phyloP scores from a whole-genome alignment of 345 rosid species.

The Eucalyptus caleyi region DNA sequence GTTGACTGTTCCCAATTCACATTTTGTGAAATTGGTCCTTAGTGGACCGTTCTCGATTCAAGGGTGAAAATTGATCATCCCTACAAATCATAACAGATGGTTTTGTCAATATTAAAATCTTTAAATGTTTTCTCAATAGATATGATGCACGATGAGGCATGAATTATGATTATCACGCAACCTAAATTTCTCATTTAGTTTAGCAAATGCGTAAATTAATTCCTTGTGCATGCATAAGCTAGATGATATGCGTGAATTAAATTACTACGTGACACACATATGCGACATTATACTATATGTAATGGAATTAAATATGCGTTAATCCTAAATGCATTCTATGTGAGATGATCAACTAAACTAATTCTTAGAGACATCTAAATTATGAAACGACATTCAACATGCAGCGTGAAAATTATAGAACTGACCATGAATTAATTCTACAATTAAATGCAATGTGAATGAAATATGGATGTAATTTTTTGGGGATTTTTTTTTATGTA shows the following conservation, averaged over 20 bases:
- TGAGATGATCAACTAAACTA: not conserved
- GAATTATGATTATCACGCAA: not conserved
- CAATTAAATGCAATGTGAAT: not conserved
- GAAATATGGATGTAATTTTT: too few relatives aligned
- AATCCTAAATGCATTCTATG: not conserved
- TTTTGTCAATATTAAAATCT: too few relatives aligned
- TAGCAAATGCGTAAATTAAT: not conserved
- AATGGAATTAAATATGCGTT: not conserved
- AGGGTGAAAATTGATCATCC: not conserved
- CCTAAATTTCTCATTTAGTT: too few relatives aligned
- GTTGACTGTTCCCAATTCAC: not conserved
- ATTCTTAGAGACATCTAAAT: not conserved
- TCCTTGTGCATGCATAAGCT: not conserved
- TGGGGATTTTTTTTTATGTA: not conserved
- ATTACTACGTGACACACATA: not conserved
- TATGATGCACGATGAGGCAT: too few relatives aligned
- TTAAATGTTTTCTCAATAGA: too few relatives aligned
- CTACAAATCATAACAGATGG: too few relatives aligned
- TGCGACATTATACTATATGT: not conserved
- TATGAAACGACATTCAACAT: not conserved
- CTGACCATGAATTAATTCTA: not conserved
- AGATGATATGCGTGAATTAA: not conserved
- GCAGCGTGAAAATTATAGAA: not conserved
- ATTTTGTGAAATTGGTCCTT: not conserved
- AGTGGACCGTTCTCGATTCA: accelerated